Percentiles rank a stretch among this genome's conserved stretches.
Evolutionary conservation across 2,329 filamentous ascomycete species (phyloP).

Genomic region (Dichotomopilus funicola): DNA sequence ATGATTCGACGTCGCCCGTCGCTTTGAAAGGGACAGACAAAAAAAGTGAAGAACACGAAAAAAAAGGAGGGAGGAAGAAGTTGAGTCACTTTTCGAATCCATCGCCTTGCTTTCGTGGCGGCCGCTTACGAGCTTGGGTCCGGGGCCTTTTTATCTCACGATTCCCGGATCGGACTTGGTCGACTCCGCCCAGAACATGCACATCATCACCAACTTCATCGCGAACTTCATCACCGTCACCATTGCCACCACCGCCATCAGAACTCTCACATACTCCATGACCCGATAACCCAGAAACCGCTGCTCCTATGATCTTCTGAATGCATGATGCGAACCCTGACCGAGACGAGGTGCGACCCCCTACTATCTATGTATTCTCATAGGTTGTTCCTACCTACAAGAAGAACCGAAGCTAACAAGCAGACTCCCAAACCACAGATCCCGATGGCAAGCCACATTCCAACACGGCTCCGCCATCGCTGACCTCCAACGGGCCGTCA

Average conservation of each 20-base stretch:
- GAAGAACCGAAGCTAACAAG: not conserved
- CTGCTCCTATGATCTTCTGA: not conserved
- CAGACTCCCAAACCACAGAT: constrained; percentile 36
- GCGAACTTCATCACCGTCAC: too few species aligned
- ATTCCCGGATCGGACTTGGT: not conserved
- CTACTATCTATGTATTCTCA: not conserved
- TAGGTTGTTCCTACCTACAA: not conserved
- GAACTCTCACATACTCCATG: too few species aligned
- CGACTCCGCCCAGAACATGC: constrained; percentile 1
- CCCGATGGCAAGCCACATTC: constrained; percentile 62
- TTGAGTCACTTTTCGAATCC: not conserved
- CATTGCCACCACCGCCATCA: too few species aligned
- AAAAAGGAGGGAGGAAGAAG: too few species aligned
- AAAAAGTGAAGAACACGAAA: not conserved
- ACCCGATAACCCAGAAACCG: too few species aligned
- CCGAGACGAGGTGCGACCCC: constrained; percentile 43
- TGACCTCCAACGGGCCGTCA: constrained; percentile 60
- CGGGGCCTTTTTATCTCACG: not conserved
- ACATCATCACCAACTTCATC: not conserved
- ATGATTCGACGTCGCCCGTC: not conserved
- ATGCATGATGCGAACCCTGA: constrained; percentile 44
- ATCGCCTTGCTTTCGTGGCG: too few species aligned
- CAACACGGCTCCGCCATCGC: constrained; percentile 49
- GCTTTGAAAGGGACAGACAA: not conserved
- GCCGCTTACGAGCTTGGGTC: too few species aligned